These are phyloP conservation scores for Psophocarpus tetragonolobus DNA, from an alignment of 306 rosid species.

Conservation along the genomic window DNA sequence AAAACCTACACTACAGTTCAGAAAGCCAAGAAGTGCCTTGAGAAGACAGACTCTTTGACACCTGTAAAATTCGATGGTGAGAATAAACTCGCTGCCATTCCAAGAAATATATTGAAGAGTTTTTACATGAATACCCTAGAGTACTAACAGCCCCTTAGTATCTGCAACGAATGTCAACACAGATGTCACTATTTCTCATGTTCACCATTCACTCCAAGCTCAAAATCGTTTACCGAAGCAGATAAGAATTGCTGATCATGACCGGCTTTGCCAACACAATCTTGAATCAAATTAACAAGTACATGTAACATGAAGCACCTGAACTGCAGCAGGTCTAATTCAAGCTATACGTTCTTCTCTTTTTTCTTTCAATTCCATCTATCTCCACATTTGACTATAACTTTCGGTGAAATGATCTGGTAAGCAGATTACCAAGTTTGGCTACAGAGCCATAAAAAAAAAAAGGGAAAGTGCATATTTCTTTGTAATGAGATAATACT, in stretches of 20 bases:
- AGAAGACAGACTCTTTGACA: too few relatives aligned
- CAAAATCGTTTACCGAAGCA: background rate
- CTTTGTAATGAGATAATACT: background rate
- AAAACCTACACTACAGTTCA: conserved; percentile 11
- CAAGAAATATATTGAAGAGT: conserved; percentile 57
- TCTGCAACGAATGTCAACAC: conserved; percentile 57
- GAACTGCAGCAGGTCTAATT: conserved; percentile 46
- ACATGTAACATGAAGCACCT: conserved; percentile 70
- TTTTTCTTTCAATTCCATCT: conserved; percentile 42
- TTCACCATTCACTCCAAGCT: conserved; percentile 33
- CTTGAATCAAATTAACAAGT: conserved; percentile 68
- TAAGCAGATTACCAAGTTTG: conserved; percentile 36
- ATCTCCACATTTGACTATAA: conserved; percentile 39
- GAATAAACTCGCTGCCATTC: conserved; percentile 60
- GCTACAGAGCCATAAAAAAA: conserved; percentile 1
- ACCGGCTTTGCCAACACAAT: conserved; percentile 35
- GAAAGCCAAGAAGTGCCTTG: background rate
- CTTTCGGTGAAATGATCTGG: conserved; percentile 42
- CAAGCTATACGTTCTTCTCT: conserved; percentile 36
- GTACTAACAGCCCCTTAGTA: too few relatives aligned
- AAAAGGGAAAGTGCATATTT: background rate
- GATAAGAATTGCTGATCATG: conserved; percentile 27
- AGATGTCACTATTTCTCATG: conserved; percentile 23
- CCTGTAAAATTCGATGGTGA: conserved; percentile 23
- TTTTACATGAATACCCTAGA: too few relatives aligned